These are phyloP conservation scores for Peronospora belbahrii DNA, from an alignment of 352 stramenopile species.

Conservation along the genomic window DNA sequence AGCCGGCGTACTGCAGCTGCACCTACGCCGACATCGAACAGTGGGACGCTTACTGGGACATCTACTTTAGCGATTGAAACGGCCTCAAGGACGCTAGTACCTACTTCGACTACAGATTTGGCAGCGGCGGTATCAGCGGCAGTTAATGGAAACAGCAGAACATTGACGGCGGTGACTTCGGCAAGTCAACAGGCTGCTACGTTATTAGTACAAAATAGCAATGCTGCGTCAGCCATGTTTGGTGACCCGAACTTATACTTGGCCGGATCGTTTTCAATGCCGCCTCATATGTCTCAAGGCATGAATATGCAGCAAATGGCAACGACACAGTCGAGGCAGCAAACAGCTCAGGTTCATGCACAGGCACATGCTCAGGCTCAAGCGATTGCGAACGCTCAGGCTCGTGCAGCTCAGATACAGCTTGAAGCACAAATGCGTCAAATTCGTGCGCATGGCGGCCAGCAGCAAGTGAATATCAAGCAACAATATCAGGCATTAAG, in stretches of 20 bases:
- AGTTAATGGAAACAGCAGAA: slow-evolving; percentile 17
- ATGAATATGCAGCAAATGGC: slow-evolving; percentile 54
- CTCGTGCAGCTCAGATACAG: slow-evolving; percentile 35
- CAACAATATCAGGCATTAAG: slow-evolving; percentile 55
- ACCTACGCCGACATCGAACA: slow-evolving; percentile 17
- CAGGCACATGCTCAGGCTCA: slow-evolving; percentile 40
- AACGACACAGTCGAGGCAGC: slow-evolving; percentile 28
- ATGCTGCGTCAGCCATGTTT: slow-evolving; percentile 44
- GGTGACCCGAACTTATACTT: slow-evolving; percentile 60
- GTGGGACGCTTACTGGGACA: not conserved
- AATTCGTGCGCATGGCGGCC: slow-evolving; percentile 24
- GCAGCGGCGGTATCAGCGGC: slow-evolving; percentile 29
- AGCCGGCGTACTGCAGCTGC: slow-evolving; percentile 35
- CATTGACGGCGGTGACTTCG: slow-evolving; percentile 22
- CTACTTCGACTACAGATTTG: slow-evolving; percentile 26
- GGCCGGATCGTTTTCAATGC: slow-evolving; percentile 44
- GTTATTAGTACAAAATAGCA: slow-evolving; percentile 48
- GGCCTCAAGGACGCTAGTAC: slow-evolving; percentile 18
- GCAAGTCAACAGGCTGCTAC: slow-evolving; percentile 47
- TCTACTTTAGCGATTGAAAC: slow-evolving; percentile 3
- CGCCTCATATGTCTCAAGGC: slow-evolving; percentile 43
- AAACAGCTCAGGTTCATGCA: slow-evolving; percentile 32
- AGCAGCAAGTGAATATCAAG: slow-evolving; percentile 43
- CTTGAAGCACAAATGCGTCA: slow-evolving; percentile 43
- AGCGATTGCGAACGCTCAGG: slow-evolving; percentile 46